A percentile compares a stretch with the other conserved stretches of the same genome.
phyloP scores from a whole-genome alignment of 768 basidiomycete species.

The Cyathus striatus region DNA sequence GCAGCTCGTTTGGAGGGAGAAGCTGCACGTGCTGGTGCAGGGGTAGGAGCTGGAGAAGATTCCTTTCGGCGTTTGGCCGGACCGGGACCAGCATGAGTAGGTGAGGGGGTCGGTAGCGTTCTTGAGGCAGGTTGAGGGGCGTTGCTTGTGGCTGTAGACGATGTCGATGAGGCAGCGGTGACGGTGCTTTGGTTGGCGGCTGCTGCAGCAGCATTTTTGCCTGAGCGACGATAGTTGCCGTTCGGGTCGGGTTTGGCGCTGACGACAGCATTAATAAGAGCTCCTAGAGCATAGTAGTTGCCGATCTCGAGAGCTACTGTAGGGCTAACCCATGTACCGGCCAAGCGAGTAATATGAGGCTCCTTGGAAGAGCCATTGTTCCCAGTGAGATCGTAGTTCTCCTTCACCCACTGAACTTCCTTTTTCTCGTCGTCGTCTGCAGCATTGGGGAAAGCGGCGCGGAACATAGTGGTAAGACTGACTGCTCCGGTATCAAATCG shows the following conservation, averaged over 20 bases:
- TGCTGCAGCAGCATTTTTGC: conserved; percentile 25
- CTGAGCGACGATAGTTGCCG: conserved; percentile 72
- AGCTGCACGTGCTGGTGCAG: conserved; percentile 10
- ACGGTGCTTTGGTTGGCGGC: conserved; percentile 20
- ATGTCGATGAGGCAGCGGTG: conserved; percentile 13
- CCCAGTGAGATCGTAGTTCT: conserved; percentile 66
- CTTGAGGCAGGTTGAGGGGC: conserved; percentile 21
- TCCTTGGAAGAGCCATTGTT: conserved; percentile 73
- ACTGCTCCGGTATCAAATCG: conserved; percentile 92
- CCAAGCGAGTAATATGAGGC: conserved; percentile 63
- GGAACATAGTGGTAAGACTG: conserved; percentile 93
- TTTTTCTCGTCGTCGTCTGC: conserved; percentile 69
- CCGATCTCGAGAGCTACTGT: conserved; percentile 65
- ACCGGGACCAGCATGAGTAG: conserved; percentile 29
- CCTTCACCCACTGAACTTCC: conserved; percentile 83
- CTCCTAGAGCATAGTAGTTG: conserved; percentile 54
- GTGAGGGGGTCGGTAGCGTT: conserved; percentile 37
- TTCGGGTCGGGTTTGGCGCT: conserved; percentile 74
- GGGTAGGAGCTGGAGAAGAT: conserved; percentile 43
- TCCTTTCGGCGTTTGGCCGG: conserved; percentile 67
- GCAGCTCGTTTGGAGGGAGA: not conserved
- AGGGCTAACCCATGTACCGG: conserved; percentile 82
- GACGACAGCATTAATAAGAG: conserved; percentile 61
- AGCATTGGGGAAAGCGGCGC: conserved; percentile 86
- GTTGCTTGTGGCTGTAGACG: conserved; percentile 19